Conservation (phyloP, 257 asterid genomes). For the Solanum sparsipilum region DNA sequence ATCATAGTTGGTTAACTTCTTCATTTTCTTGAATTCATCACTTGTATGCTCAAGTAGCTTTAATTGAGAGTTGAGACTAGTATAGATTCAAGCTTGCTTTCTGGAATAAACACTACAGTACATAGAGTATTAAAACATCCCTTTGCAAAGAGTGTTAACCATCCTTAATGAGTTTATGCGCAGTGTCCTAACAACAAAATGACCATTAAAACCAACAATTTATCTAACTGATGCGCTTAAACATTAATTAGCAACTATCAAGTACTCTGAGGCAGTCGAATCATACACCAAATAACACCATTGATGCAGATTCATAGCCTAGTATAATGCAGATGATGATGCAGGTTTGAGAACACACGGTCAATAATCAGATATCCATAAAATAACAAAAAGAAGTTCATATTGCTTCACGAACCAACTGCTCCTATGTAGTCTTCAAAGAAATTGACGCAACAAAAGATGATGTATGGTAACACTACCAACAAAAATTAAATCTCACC, state of each 20-base stretch:
- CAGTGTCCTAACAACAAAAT: not conserved
- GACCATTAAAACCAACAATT: not conserved
- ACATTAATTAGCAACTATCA: not conserved
- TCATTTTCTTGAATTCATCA: too few relatives aligned
- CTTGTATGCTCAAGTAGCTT: not conserved
- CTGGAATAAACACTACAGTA: not conserved
- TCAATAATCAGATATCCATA: not conserved
- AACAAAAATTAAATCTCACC: conserved; percentile 28
- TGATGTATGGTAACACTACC: not conserved
- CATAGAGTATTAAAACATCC: not conserved
- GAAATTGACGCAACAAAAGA: not conserved
- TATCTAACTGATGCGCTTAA: not conserved
- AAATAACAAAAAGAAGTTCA: not conserved
- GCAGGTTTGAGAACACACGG: not conserved
- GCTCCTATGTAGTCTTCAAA: not conserved
- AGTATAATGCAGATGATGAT: not conserved
- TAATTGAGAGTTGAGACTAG: not conserved
- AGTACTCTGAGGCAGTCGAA: not conserved
- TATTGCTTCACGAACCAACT: not conserved
- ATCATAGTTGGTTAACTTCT: too few relatives aligned
- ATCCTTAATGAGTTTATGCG: not conserved
- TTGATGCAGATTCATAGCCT: not conserved
- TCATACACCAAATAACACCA: not conserved
- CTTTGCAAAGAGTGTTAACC: not conserved
- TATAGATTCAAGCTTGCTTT: not conserved